Percentiles rank a stretch among this genome's conserved stretches.
phyloP scores from a whole-genome alignment of 2,329 filamentous ascomycete species.

The Exophiala xenobiotica region DNA sequence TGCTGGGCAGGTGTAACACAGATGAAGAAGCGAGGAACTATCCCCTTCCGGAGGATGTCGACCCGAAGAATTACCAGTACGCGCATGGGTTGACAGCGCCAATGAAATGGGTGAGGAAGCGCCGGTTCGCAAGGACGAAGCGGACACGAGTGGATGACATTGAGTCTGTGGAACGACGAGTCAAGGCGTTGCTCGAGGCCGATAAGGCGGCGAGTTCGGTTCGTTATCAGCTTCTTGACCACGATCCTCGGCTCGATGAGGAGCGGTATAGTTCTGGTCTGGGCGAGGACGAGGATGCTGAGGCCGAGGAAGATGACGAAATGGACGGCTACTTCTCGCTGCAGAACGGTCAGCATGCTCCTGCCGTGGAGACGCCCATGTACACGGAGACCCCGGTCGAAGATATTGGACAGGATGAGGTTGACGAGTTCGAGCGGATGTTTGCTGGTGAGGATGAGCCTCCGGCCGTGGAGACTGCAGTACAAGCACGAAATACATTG shows the following conservation, averaged over 20 bases:
- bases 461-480: conserved; percentile 26
- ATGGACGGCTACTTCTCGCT: conserved; percentile 35
- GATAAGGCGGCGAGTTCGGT: conserved; percentile 64
- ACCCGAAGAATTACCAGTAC: conserved; percentile 68
- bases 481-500: conserved; percentile 15
- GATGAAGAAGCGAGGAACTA: conserved; percentile 66
- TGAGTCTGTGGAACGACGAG: conserved; percentile 77
- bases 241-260: conserved; percentile 39
- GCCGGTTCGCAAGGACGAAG: conserved; percentile 69
- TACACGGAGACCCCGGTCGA: conserved; percentile 28
- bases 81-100: conserved; percentile 85
- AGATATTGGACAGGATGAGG: conserved; percentile 38
- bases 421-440: conserved; percentile 34
- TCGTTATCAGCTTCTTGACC: conserved; percentile 64
- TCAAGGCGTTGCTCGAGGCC: conserved; percentile 69
- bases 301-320: conserved; percentile 46
- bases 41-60: conserved; percentile 70
- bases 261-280: conserved; percentile 48
- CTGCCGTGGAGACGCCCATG: conserved; percentile 24
- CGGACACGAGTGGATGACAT: conserved; percentile 80
- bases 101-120: conserved; percentile 79
- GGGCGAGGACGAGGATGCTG: conserved; percentile 49
- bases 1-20: conserved; percentile 65
- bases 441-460: conserved; percentile 36
- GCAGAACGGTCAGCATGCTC: conserved; percentile 37